A percentile compares a stretch with the other conserved stretches of the same genome.
phyloP scores from a whole-genome alignment of 1,284 basidiomycete species.

The Ceratobasidium sp. region DNA sequence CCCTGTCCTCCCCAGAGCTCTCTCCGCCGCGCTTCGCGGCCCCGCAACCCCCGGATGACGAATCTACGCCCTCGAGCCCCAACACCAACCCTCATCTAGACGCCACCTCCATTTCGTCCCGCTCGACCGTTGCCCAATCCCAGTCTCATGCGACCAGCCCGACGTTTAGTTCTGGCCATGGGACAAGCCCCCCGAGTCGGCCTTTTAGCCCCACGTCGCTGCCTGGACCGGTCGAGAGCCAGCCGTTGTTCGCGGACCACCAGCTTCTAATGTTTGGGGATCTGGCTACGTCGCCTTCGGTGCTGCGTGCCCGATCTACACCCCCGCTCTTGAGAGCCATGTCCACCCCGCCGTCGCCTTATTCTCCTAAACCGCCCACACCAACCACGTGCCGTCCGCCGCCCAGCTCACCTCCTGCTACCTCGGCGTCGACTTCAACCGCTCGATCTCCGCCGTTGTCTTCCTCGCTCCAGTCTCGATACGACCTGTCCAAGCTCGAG shows the following conservation, averaged over 20 bases:
- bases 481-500: constrained; percentile 7
- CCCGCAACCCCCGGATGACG: background rate
- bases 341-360: constrained; percentile 33
- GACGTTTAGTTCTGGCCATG: constrained; percentile 18
- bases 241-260: constrained; percentile 11
- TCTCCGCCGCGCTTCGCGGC: constrained; percentile 26
- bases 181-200: constrained; percentile 16
- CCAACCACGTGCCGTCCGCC: constrained; percentile 1
- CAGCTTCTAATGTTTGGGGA: constrained; percentile 7
- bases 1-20: constrained; percentile 28
- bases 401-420: constrained; percentile 6
- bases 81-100: background rate
- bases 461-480: constrained; percentile 19
- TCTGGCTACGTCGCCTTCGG: background rate
- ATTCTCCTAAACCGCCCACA: constrained; percentile 2
- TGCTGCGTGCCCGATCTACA: background rate
- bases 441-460: constrained; percentile 4
- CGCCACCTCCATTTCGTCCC: no score
- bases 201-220: constrained; percentile 30
- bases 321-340: constrained; percentile 12
- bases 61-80: constrained; percentile 17
- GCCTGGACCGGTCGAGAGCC: constrained; percentile 11
- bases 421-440: no score
- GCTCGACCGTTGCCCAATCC: constrained; percentile 13
- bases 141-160: no score